Conservation (phyloP, 495 filamentous ascomycete species). For the Hypoxylon crocopeplum region DNA sequence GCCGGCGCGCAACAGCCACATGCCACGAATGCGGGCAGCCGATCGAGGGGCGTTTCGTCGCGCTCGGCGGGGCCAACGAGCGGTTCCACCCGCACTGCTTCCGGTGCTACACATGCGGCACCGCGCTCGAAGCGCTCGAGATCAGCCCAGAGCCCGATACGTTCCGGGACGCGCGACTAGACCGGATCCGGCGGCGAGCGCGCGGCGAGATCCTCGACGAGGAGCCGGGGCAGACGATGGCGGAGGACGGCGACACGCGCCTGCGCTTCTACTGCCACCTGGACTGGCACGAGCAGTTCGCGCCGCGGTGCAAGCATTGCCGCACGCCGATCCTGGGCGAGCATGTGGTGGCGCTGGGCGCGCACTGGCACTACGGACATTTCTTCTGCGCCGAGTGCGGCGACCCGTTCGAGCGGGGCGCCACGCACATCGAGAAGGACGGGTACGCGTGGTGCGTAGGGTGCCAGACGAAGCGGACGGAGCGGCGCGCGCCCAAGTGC, state of each 20-base stretch:
- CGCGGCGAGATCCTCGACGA: conserved; percentile 66
- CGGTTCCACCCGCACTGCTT: conserved; percentile 97
- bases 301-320: conserved; percentile 93
- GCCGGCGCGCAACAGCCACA: conserved; percentile 72
- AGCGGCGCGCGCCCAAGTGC: conserved; percentile 76
- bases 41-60: conserved; percentile 90
- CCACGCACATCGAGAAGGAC: conserved; percentile 95
- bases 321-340: conserved; percentile 98
- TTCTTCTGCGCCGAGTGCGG: conserved; percentile 99
- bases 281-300: conserved; percentile 95
- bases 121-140: conserved; percentile 88
- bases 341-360: conserved; percentile 89
- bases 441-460: conserved; percentile 98
- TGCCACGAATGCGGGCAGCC: conserved; percentile 84
- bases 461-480: conserved; percentile 90
- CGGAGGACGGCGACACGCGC: conserved; percentile 69
- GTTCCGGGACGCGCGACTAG: conserved; percentile 71
- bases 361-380: conserved; percentile 96
- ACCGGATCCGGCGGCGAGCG: conserved; percentile 65
- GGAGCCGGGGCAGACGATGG: conserved; percentile 62
- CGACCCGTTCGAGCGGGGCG: conserved; percentile 84
- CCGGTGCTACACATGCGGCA: conserved; percentile 85
- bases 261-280: conserved; percentile 95
- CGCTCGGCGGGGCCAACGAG: conserved; percentile 66
- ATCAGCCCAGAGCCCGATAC: conserved; percentile 90